Percentiles rank a stretch among this genome's conserved stretches.
Evolutionary conservation across 2,329 filamentous ascomycete genomes (phyloP).

Genomic region (Apiospora malaysiana): DNA sequence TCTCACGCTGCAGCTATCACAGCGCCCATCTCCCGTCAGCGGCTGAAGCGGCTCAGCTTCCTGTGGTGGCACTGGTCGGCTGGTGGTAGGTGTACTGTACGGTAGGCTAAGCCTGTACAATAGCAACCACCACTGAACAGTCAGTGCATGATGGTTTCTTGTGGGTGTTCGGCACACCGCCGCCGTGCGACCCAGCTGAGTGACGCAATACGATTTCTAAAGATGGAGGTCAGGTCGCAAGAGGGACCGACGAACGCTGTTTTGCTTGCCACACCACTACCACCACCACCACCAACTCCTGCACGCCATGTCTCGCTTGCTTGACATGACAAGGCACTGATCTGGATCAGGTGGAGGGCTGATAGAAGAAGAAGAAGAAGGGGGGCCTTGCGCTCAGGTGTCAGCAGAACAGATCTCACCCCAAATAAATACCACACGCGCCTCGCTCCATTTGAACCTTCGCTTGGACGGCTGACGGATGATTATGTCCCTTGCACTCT

Average conservation of each 20-base stretch:
- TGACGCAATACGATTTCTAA: background rate
- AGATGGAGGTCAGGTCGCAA: slow-evolving; percentile 2
- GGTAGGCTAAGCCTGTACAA: background rate
- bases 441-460: background rate
- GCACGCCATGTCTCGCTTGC: background rate
- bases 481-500: slow-evolving; percentile 14
- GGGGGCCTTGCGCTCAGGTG: background rate
- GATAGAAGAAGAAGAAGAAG: too few relatives aligned
- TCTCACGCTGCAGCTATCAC: background rate
- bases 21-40: background rate
- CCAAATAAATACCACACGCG: background rate
- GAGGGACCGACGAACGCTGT: background rate
- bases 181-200: slow-evolving; percentile 4
- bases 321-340: background rate
- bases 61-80: background rate
- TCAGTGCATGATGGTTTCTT: slow-evolving; percentile 9
- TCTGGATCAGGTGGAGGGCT: slow-evolving; percentile 5
- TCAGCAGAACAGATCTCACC: slow-evolving; percentile 12
- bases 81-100: too few relatives aligned
- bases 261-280: background rate
- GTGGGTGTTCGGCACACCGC: slow-evolving; percentile 12
- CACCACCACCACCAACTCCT: background rate
- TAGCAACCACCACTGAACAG: background rate
- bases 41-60: slow-evolving; percentile 16
- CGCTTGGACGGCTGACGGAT: background rate